Evolutionary conservation across 495 filamentous ascomycete species (phyloP).

Genomic region (Xylaria curta): DNA sequence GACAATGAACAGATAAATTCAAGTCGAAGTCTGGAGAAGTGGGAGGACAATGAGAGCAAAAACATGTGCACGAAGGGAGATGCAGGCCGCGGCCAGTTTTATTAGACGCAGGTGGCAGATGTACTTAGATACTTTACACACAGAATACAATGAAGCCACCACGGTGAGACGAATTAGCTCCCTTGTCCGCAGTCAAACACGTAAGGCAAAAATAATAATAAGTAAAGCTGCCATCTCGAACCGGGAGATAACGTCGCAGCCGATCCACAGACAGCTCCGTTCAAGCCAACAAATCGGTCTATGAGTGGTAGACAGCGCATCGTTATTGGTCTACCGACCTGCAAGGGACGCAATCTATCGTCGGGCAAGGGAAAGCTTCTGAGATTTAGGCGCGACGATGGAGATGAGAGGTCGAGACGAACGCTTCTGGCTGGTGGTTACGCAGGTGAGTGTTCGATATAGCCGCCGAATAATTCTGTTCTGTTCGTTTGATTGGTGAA

Average conservation of each 20-base stretch:
- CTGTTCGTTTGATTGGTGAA: conserved; percentile 19
- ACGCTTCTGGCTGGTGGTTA: conserved; percentile 35
- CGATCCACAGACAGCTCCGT: conserved; percentile 14
- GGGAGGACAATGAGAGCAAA: conserved; percentile 10
- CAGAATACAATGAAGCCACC: not conserved
- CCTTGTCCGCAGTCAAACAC: conserved; percentile 8
- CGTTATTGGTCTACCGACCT: not conserved
- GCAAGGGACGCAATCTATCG: conserved; percentile 26
- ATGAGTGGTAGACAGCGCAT: conserved; percentile 26
- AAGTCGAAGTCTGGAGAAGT: not conserved
- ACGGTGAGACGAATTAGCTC: not conserved
- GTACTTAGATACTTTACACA: conserved; percentile 16
- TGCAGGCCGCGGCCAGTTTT: conserved; percentile 23
- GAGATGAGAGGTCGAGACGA: conserved; percentile 32
- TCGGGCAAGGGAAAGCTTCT: conserved; percentile 28
- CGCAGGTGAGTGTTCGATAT: conserved; percentile 38
- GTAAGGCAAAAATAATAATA: not conserved
- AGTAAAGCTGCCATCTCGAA: not conserved
- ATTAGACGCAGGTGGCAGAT: conserved; percentile 4
- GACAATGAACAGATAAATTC: conserved; percentile 14
- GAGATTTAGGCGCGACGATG: conserved; percentile 35
- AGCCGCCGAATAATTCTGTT: conserved; percentile 32
- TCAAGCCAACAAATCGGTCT: conserved; percentile 21
- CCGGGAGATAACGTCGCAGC: conserved; percentile 15
- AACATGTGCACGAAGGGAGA: conserved; percentile 10